These are phyloP conservation scores for Russula ochroleuca DNA, from an alignment of 768 basidiomycete species.

Conservation along the genomic window DNA sequence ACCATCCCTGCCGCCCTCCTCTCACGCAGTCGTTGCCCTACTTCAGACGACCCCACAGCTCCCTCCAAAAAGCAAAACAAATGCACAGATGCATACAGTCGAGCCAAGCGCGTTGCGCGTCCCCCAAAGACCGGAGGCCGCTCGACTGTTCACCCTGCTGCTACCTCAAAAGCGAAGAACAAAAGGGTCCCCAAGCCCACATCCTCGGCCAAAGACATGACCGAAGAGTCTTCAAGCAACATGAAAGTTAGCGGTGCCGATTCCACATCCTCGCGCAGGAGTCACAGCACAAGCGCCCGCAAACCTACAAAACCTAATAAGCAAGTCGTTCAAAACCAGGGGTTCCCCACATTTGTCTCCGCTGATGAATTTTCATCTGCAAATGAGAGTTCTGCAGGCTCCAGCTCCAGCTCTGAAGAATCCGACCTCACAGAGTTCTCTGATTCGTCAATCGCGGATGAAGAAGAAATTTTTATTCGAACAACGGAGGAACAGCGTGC, in stretches of 20 bases:
- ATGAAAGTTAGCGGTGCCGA: constrained; percentile 10
- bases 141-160: background rate
- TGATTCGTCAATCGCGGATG: constrained; percentile 26
- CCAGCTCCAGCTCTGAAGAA: constrained; percentile 21
- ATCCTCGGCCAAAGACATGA: constrained; percentile 27
- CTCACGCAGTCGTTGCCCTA: constrained; percentile 19
- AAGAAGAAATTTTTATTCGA: constrained; percentile 27
- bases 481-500: constrained; percentile 24
- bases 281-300: constrained; percentile 19
- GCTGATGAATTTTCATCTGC: constrained; percentile 29
- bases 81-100: constrained; percentile 6
- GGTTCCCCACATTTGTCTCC: constrained; percentile 28
- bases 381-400: constrained; percentile 33
- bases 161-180: constrained; percentile 6
- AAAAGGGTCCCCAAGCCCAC: constrained; percentile 17
- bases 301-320: constrained; percentile 4
- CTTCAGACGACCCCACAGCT: background rate
- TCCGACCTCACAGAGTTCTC: constrained; percentile 25
- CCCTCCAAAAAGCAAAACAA: constrained; percentile 22
- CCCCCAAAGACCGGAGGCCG: constrained; percentile 11
- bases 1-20: constrained; percentile 26
- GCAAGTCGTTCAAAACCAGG: constrained; percentile 8
- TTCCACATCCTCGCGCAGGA: constrained; percentile 16
- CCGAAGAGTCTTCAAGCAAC: constrained; percentile 16
- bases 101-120: constrained; percentile 17